phyloP scores from a whole-genome alignment of 768 basidiomycete species.

The Podaxis sp. region DNA sequence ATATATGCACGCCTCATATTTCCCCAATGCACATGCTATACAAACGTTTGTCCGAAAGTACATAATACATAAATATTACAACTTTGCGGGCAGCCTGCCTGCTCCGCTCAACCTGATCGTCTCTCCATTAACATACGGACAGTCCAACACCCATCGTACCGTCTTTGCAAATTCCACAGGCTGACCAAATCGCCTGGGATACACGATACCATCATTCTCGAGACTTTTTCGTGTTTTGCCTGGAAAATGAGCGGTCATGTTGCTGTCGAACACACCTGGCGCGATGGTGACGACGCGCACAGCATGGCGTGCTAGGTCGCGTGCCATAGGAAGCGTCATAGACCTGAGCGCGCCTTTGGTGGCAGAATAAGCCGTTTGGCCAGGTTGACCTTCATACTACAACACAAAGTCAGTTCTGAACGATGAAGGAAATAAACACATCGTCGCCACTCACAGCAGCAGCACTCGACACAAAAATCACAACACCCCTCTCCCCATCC shows the following conservation, averaged over 20 bases:
- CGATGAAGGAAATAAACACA: background rate
- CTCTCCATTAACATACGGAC: constrained; percentile 57
- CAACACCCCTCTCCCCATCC: constrained; percentile 57
- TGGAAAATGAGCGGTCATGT: constrained; percentile 39
- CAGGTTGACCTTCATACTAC: constrained; percentile 57
- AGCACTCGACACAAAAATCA: constrained; percentile 56
- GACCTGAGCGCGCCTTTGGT: constrained; percentile 57
- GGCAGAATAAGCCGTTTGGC: constrained; percentile 57
- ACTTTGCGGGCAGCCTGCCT: constrained; percentile 37
- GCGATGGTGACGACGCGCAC: constrained; percentile 58
- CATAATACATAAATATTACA: constrained; percentile 22
- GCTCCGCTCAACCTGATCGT: constrained; percentile 47
- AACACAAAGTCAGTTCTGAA: background rate
- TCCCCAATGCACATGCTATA: background rate
- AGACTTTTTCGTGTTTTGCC: constrained; percentile 37
- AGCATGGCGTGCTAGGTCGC: constrained; percentile 53
- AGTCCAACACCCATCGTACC: constrained; percentile 48
- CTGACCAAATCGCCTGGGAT: constrained; percentile 47
- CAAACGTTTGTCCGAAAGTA: background rate
- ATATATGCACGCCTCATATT: background rate
- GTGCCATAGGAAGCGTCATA: constrained; percentile 61
- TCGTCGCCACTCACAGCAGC: constrained; percentile 42
- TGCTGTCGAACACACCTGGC: constrained; percentile 52
- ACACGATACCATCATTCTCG: constrained; percentile 40
- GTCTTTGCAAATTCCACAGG: constrained; percentile 52